A percentile compares a stretch with the other conserved stretches of the same genome.
Conservation (phyloP, 768 basidiomycete genomes). For the Lentinula guzmanii region DNA sequence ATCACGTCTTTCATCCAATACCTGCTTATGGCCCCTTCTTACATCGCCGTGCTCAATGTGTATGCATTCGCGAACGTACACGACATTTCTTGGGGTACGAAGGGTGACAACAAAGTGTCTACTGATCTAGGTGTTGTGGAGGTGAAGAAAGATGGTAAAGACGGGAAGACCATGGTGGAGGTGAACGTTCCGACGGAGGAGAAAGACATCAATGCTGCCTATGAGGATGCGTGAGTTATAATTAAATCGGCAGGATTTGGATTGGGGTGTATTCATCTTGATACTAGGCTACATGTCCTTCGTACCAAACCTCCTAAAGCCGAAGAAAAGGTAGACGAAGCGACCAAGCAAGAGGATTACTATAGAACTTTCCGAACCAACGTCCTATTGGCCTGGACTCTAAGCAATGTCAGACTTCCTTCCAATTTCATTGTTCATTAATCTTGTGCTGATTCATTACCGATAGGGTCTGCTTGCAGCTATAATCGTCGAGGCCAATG, state of each 20-base stretch:
- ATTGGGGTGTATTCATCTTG: neutral
- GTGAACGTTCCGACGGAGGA: slow-evolving; percentile 81
- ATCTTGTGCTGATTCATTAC: neutral
- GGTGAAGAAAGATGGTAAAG: slow-evolving; percentile 22
- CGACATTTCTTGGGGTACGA: slow-evolving; percentile 95
- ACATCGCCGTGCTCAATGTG: slow-evolving; percentile 90
- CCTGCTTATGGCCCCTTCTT: slow-evolving; percentile 86
- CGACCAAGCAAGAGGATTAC: slow-evolving; percentile 77
- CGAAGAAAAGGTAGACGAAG: slow-evolving; percentile 53
- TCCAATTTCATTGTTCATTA: neutral
- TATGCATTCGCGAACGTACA: slow-evolving; percentile 90
- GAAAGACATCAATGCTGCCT: slow-evolving; percentile 83
- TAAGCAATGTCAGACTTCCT: slow-evolving; percentile 63
- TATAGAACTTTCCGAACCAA: slow-evolving; percentile 90
- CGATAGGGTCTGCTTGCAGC: slow-evolving; percentile 65
- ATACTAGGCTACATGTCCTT: slow-evolving; percentile 53
- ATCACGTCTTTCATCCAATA: slow-evolving; percentile 95
- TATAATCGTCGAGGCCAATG: slow-evolving; percentile 54
- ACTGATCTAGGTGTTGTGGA: slow-evolving; percentile 84
- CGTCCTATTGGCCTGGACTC: slow-evolving; percentile 84
- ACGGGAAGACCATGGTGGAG: slow-evolving; percentile 76
- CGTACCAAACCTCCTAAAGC: slow-evolving; percentile 72
- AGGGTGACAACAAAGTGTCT: slow-evolving; percentile 83
- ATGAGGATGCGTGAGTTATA: slow-evolving; percentile 67
- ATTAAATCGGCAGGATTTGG: neutral